Evolutionary conservation across 768 basidiomycete species (phyloP).

Genomic region (Termitomyces sp.): DNA sequence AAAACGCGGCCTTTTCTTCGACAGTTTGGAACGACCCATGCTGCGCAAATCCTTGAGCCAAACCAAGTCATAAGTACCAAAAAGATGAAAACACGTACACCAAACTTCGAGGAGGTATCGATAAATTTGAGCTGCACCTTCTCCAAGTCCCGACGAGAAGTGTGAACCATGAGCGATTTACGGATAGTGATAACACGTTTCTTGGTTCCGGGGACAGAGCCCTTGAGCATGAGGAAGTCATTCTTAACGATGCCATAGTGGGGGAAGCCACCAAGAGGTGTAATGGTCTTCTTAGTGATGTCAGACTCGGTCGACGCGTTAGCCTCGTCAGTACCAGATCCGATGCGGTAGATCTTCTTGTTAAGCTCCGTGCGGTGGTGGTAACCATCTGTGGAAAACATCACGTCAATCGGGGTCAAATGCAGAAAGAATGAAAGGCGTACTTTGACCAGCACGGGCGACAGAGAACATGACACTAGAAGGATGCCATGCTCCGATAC

Average conservation of each 20-base stretch:
- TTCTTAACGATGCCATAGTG: conserved; percentile 99
- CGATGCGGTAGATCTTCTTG: conserved; percentile 98
- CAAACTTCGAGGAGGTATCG: conserved; percentile 97
- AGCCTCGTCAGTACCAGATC: conserved; percentile 64
- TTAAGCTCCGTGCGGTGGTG: conserved; percentile 97
- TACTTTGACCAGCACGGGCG: conserved; percentile 99
- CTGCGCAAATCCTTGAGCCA: conserved; percentile 28
- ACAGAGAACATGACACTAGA: conserved; percentile 99
- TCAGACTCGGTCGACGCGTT: conserved; percentile 96
- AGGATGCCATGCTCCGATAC: conserved; percentile 98
- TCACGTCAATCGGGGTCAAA: neutral
- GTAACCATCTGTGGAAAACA: conserved; percentile 65
- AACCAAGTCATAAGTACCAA: neutral
- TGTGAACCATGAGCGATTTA: conserved; percentile 95
- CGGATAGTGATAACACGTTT: conserved; percentile 98
- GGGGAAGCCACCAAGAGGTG: conserved; percentile 98
- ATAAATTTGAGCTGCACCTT: conserved; percentile 98
- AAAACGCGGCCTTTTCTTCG: conserved; percentile 94
- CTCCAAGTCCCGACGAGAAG: conserved; percentile 93
- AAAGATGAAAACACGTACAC: conserved; percentile 46
- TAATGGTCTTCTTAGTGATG: conserved; percentile 89
- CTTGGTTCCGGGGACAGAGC: conserved; percentile 91
- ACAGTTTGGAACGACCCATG: conserved; percentile 96
- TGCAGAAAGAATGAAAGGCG: conserved; percentile 23
- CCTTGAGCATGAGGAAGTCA: conserved; percentile 97